Evolutionary conservation across 768 basidiomycete genomes (phyloP).

Genomic region (Cystobasidium ongulense): DNA sequence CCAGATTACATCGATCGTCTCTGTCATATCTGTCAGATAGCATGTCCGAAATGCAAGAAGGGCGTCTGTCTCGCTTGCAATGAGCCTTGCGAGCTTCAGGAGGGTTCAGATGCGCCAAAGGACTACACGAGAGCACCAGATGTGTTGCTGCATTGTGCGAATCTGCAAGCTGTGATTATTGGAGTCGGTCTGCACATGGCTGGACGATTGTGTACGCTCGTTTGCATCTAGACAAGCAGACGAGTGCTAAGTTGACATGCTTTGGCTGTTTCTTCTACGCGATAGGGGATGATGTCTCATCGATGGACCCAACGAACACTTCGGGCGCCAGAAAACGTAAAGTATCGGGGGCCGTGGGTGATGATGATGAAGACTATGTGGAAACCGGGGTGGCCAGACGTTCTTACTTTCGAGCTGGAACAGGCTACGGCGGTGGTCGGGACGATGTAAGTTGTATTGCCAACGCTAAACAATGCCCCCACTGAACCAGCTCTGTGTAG

Average conservation of each 20-base stretch:
- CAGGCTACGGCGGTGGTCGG: constrained; percentile 71
- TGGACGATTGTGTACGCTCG: constrained; percentile 60
- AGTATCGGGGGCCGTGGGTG: background rate
- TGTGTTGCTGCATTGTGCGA: constrained; percentile 9
- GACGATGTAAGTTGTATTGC: constrained; percentile 71
- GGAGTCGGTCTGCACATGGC: constrained; percentile 85
- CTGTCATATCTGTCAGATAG: background rate
- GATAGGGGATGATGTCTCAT: background rate
- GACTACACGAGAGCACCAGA: background rate
- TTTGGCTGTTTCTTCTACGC: too few relatives aligned
- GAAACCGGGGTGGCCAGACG: background rate
- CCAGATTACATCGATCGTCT: constrained; percentile 7
- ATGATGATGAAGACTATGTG: background rate
- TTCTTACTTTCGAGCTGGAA: constrained; percentile 56
- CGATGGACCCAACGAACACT: background rate
- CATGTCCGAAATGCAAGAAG: constrained; percentile 3
- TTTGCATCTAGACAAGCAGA: background rate
- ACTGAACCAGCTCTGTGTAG: constrained; percentile 47
- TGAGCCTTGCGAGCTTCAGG: background rate
- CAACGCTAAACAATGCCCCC: constrained; percentile 19
- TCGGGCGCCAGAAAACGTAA: background rate
- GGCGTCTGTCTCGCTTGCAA: constrained; percentile 29
- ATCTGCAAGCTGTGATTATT: constrained; percentile 73
- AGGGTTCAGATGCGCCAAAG: background rate
- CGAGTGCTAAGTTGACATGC: background rate